phyloP scores from a whole-genome alignment of 2,329 filamentous ascomycete species.

The Apiospora aurea region DNA sequence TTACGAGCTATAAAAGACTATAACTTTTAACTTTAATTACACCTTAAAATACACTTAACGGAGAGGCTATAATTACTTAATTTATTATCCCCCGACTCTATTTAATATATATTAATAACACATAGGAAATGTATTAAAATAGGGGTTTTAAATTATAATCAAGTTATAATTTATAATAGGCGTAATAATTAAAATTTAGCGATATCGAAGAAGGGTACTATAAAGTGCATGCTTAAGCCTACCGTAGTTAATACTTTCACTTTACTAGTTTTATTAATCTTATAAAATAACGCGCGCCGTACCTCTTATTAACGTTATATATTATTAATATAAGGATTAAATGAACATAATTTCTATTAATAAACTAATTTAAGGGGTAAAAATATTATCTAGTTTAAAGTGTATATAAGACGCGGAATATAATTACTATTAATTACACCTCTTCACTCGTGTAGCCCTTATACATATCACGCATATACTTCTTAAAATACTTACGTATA shows the following conservation, averaged over 20 bases:
- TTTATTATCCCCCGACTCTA: not conserved
- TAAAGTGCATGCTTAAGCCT: conserved; percentile 2
- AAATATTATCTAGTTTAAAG: not conserved
- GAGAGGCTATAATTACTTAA: not conserved
- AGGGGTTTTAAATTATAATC: not conserved
- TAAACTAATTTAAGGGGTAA: not conserved
- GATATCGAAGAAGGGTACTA: conserved; percentile 2
- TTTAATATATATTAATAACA: not conserved
- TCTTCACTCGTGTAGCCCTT: not conserved
- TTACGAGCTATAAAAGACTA: not conserved
- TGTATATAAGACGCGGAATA: not conserved
- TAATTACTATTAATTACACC: not conserved
- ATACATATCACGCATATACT: not conserved
- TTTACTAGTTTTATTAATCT: not conserved
- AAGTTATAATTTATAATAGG: not conserved
- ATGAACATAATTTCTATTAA: not conserved
- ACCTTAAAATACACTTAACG: conserved; percentile 1
- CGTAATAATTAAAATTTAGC: not conserved
- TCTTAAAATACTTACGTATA: not conserved
- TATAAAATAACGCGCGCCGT: not conserved
- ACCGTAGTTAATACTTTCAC: not conserved
- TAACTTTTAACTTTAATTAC: not conserved
- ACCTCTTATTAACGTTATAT: not conserved
- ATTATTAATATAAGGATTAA: not conserved
- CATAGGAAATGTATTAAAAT: not conserved